Evolutionary conservation across 768 basidiomycete genomes (phyloP), one percentile per base, ranked within the genome.

Genomic region (Sarcodon aspratus): DNA sequence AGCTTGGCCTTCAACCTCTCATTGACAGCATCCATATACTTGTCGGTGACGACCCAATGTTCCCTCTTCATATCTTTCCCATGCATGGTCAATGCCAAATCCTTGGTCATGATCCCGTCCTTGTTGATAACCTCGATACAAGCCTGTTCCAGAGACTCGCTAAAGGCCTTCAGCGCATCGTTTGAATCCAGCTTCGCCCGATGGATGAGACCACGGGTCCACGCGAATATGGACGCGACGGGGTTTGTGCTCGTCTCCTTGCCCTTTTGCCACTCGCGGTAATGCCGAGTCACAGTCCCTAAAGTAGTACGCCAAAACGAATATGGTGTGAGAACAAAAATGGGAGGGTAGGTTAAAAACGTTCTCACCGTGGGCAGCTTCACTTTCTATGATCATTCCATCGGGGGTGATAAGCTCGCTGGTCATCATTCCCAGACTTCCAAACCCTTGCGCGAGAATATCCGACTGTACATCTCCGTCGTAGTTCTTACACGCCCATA

Each of bases 211-310:
- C 95, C 95, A 43, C 96, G 82, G 12, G 95, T 98, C 95, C 95
- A 99, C 7, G 95, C 95, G 59, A 94, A 98, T 71, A 99, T 97
- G 49, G 88, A 92, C 42, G 95, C 95, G 56, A 98, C 93, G 36
- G 95, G 94, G 77, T 99, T 99, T 44, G 95, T 99, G 50, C 89
- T 93, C 9, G 95, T 98, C 72, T 98, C 96, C 51, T 85, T 82
- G 46, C 95, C 95, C 73, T 97, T 95, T 67, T 98, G 95, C 63
- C 80, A 85, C 68, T 98, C 95, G 49, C 95, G 85, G 68, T 94
- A 99, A 70, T 98, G 95, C 36, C 95, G 83, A 2, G 94, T 96
- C 50, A 96, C 92, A 13, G 91, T 94, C 21, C 83, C 77, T 78
- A 50, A 1, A 37, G n/a, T 27, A 37, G n/a, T 27, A 27, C 21